Evolutionary conservation across 345 rosid genomes (phyloP), one percentile per base, ranked within the genome.

Genomic region (Populus alba): DNA sequence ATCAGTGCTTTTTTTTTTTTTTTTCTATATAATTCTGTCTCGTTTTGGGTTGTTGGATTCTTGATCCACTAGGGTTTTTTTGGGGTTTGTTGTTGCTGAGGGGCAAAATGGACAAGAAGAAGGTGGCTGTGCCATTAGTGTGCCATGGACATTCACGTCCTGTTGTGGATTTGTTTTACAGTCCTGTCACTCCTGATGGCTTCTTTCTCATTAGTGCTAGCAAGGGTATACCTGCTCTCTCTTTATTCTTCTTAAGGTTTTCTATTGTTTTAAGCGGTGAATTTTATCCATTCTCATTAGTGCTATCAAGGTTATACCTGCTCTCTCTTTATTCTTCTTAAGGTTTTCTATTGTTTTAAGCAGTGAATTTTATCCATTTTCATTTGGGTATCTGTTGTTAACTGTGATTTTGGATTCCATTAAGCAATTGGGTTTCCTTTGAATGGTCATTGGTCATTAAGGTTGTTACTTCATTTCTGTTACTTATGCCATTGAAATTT

Each of bases 141-240:
- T 92, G 95, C 87, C 97, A 92, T 66, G 95, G 95, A 13, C 97
- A 92, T 88, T 92, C 97, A 23, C 90, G 95, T 70, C 97, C 97
- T 13, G 95, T 92, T 33, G 95, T 92, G 70, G 95, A 87, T 87
- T 87, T 92, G 33, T 86, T 85, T 80, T 92, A 91, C 81, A 92
- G 93, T 81, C 97, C 94, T 51, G 78, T 86, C 65, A 91, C 97
- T 70, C 94, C 92, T 23, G 97, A 92, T 92, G 97, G 97, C 6
- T 92, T 88, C 86, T 92, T 92, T 72, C 89, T 91, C 82, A 88
- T 92, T 57, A 91, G 93, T 85, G 97, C 97, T 70, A 92, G 97
- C 87, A 92, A 92, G 84, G 97, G 93, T 92, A 77, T 41, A 80
- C 33, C 15, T 59, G 63, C 27, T 4, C 20, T 53, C 20, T 31